Base-by-base conservation (phyloP, 345 rosid species). In the Garcia nutans region DNA sequence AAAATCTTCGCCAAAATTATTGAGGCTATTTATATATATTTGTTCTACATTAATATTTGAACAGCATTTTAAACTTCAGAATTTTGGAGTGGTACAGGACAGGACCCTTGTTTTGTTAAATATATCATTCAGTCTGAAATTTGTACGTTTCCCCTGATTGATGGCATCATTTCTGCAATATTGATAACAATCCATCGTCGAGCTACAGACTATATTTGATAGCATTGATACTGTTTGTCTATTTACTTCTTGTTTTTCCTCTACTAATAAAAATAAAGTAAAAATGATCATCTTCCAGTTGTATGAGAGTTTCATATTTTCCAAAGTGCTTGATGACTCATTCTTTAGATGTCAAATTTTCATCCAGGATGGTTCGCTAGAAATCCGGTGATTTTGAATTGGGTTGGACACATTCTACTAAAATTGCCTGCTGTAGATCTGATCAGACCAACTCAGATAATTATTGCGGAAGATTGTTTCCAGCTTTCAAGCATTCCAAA, bases 321-420 rank as follows among this genome's bases (percentile, higher is more conserved):
- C 2, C 16, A 5, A 31, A 49, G 7, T 19, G 20, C 24, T 63
- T 64, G 49, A 22, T 20, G 11, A 33, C 44, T 70, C 22, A 37
- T 64, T 67, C 8, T 56, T 78, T 68, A 68, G 68, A 71, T 52
- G 22, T 17, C 24, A 64, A 72, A 23, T 77, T 47, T 28, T 80
- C 61, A 23, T 75, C 9, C 83, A 95, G 99, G 97, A 76, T 95
- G 97, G 97, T 93, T 95, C 88, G 94, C 99, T 69, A 70, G 91
- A 82, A 92, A 92, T 71, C 91, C 97, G 24, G 66, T 67, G 63
- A 84, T 83, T 80, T 82, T 95, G 78, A 93, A 83, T 78, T 80
- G 71, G 7, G 91, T 95, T 55, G 97, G 99, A 12, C 80, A 55
- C 6, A 81, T 86, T 73, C 90, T 95, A 15, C 85, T 95, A 58